Evolutionary conservation across 192 early-diverging fungal genomes (phyloP), one percentile per base, ranked within the genome.

Genomic region (Funneliformis mosseae): DNA sequence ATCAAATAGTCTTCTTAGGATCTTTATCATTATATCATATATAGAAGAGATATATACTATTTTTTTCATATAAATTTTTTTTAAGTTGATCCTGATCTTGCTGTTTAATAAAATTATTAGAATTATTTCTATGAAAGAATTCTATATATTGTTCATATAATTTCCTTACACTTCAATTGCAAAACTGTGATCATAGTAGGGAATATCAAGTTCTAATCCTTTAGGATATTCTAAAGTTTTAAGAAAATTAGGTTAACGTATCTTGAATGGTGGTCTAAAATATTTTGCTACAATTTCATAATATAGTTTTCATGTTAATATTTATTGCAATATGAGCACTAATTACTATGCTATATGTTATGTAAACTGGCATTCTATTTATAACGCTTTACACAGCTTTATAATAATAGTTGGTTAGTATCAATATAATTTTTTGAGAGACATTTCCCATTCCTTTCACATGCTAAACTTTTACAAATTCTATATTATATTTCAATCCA

Each of bases 21-120:
- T 68, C 39, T 68, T 68, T 25, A 42, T 68, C 67, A 68, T 68
- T 21, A 68, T 68, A 39, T 12, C 38, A 68, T 18, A 68, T 68
- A 68, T 68, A 68, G 41, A 68, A 68, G 7, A 68, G 10, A 68
- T 68, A 68, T 18, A 68, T 68, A 68, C 38, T 12, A 42, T 68
- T 68, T 42, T 68, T 14, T 68, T 68, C 23, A 42, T 12, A 60
- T 23, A 68, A 25, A 28, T 68, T 25, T 4, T 6, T 41, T 12
- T n/a, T n/a, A n/a, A n/a, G n/a, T n/a, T n/a, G n/a, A n/a, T n/a
- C n/a, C n/a, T n/a, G n/a, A n/a, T n/a, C n/a, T n/a, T n/a, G n/a
- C n/a, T n/a, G n/a, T n/a, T n/a, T n/a, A n/a, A n/a, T n/a, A n/a
- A n/a, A n/a, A n/a, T n/a, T n/a, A n/a, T n/a, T n/a, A n/a, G n/a